Percentiles rank a stretch among this genome's conserved stretches.
phyloP scores from a whole-genome alignment of 2,329 filamentous ascomycete species.

The Clathrospora elynae region DNA sequence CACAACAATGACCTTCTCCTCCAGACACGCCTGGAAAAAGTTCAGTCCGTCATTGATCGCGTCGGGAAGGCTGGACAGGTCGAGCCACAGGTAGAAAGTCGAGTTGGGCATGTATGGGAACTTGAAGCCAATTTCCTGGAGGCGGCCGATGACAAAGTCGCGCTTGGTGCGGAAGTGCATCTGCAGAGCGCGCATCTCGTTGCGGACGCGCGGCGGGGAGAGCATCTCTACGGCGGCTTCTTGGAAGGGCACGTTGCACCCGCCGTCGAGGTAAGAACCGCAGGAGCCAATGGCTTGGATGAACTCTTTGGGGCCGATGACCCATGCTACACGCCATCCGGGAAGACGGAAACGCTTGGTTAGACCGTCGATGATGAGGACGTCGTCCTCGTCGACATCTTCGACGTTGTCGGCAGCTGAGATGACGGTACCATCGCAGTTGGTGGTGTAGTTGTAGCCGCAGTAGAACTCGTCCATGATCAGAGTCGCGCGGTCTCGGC shows the following conservation, averaged over 20 bases:
- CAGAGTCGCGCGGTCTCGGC: conserved; percentile 84
- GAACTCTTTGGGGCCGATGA: conserved; percentile 94
- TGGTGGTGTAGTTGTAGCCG: conserved; percentile 85
- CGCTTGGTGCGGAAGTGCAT: conserved; percentile 90
- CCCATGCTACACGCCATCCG: conserved; percentile 96
- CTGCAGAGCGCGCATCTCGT: conserved; percentile 89
- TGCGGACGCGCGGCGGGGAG: conserved; percentile 77
- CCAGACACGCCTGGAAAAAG: conserved; percentile 93
- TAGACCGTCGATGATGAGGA: conserved; percentile 91
- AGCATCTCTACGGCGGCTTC: conserved; percentile 92
- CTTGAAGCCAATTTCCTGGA: conserved; percentile 84
- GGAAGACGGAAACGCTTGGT: conserved; percentile 97
- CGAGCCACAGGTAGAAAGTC: conserved; percentile 91
- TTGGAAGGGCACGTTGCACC: conserved; percentile 93
- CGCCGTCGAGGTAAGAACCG: conserved; percentile 91
- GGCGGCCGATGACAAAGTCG: conserved; percentile 82
- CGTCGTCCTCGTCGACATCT: conserved; percentile 78
- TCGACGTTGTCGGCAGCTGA: conserved; percentile 87
- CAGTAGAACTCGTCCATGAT: conserved; percentile 81
- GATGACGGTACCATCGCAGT: conserved; percentile 89
- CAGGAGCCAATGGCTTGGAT: conserved; percentile 91
- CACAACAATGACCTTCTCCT: conserved; percentile 95
- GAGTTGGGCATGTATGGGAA: conserved; percentile 81
- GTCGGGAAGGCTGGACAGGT: conserved; percentile 69
- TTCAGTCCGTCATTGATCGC: conserved; percentile 90